Evolutionary conservation across 768 basidiomycete species (phyloP), one percentile per base, ranked within the genome.

Genomic region (Porphyrellus cyaneotinctus): DNA sequence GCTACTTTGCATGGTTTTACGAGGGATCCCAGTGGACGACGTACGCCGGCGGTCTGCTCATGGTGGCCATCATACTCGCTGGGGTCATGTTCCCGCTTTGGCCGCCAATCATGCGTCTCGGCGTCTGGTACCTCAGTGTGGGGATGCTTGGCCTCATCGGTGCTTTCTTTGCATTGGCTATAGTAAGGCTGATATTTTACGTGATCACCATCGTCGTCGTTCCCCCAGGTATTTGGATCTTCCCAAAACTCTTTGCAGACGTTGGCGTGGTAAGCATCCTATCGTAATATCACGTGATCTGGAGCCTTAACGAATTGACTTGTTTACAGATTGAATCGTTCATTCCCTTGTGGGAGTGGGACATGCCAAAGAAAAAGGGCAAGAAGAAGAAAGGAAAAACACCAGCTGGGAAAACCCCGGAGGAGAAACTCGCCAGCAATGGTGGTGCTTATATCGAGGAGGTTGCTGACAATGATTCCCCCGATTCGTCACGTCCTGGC

Each of bases 41-140:
- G 8, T 91, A 95, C 65, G 82, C 92, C 11, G 91, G 93, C 37
- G 95, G 91, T 17, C 75, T 88, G 13, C 83, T 84, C 26, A 94
- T 99, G 91, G 94, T 98, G 53, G 82, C 78, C 37, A 76, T 97
- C 66, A 92, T 98, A 78, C 85, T 99, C 38, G 94, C 88, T 6
- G 95, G 91, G 2, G 95, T 97, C 65, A 97, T 99, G 94, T 99
- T 97, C 83, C 97, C 97, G 4, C 79, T 99, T 15, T 99, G 97
- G 97, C 97, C 97, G 2, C 83, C 88, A 44, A 84, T 83, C 62
- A 83, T 99, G 81, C 82, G 95, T 14, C 75, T 95, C 28, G 95
- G 95, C 32, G 95, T 95, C 51, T 97, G 90, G 88, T 99, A 99
- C 70, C 76, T 99, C 58, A 89, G 87, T 60, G 85, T 97, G 52